Evolutionary conservation across 2,329 filamentous ascomycete species (phyloP), one percentile per base, ranked within the genome.

Genomic region (Canariomyces notabilis): DNA sequence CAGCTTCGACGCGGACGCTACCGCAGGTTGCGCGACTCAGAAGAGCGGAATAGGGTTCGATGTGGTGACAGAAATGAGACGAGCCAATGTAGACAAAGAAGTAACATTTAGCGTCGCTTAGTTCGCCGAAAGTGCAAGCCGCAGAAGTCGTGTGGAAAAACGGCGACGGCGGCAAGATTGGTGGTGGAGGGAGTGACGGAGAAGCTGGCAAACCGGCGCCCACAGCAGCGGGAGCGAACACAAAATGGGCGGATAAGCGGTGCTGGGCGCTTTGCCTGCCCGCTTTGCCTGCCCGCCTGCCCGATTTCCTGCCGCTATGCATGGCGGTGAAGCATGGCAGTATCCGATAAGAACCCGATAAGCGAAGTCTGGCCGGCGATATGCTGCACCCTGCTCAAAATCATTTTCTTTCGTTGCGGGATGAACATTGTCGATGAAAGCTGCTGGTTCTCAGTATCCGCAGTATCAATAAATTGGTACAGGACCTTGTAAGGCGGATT

Each of bases 281-380:
- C n/a, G n/a, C 44, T 36, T 54, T 53, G 57, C 54, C 50, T 51
- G 50, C 55, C 56, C 54, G 51, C 53, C 49, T 46, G 46, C 42
- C 44, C 48, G 46, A 46, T 46, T 46, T 48, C 37, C 40, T 48
- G 46, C 33, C 33, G 41, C 38, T 38, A 31, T 6, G 29, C 38
- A 44, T 23, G 35, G 56, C 53, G 55, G 55, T 56, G 42, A 42
- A 26, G 2, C 6, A 12, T 19, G 57, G 54, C 57, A 59, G 48
- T 47, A 41, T 15, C 12, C 33, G 57, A 59, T 59, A 59, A 58
- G 46, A 14, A n/a, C 20, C 29, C 47, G 52, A 55, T 55, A 57
- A 56, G 48, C 40, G 57, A 57, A 57, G 55, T 59, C 57, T 57
- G 48, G 46, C 42, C 46, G 31, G 36, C 16, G 37, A 42, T 35